These are phyloP conservation scores for Sarcomyxa edulis DNA, from an alignment of 768 basidiomycete species.

Conservation along the genomic window DNA sequence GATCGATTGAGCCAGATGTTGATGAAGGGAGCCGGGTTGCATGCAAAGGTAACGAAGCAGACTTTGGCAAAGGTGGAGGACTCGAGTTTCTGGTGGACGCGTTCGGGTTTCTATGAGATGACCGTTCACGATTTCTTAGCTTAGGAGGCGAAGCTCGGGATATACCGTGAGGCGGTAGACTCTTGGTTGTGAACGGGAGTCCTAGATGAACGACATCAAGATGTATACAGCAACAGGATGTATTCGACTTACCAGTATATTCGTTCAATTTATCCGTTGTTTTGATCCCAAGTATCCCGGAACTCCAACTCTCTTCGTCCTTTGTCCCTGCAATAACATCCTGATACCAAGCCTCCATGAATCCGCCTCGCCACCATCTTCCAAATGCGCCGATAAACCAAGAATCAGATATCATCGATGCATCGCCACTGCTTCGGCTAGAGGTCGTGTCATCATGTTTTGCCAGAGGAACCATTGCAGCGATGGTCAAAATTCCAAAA, in stretches of 20 bases:
- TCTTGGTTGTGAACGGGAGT: constrained; percentile 47
- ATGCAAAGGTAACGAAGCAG: constrained; percentile 74
- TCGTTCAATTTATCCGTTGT: constrained; percentile 65
- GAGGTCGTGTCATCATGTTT: constrained; percentile 23
- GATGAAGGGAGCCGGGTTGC: constrained; percentile 39
- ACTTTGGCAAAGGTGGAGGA: constrained; percentile 81
- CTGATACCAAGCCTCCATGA: constrained; percentile 77
- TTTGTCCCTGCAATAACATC: constrained; percentile 58
- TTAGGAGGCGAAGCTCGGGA: constrained; percentile 49
- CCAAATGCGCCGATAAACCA: constrained; percentile 93
- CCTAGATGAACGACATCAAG: constrained; percentile 30
- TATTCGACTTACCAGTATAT: constrained; percentile 61
- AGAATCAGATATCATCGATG: constrained; percentile 60
- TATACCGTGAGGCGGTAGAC: constrained; percentile 34
- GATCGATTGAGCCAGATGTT: constrained; percentile 16
- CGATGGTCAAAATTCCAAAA: constrained; percentile 85
- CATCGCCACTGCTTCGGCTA: constrained; percentile 32
- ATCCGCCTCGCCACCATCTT: constrained; percentile 84
- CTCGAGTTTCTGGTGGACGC: constrained; percentile 57
- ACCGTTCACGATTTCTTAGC: constrained; percentile 52
- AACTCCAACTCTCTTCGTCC: constrained; percentile 70
- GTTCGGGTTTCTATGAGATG: constrained; percentile 32
- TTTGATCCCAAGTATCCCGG: constrained; percentile 75
- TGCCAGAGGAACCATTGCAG: constrained; percentile 60
- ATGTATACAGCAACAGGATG: too few species aligned